Evolutionary conservation across 371 early-diverging fungal genomes (phyloP).

Genomic region (Rhizomucor pusillus): DNA sequence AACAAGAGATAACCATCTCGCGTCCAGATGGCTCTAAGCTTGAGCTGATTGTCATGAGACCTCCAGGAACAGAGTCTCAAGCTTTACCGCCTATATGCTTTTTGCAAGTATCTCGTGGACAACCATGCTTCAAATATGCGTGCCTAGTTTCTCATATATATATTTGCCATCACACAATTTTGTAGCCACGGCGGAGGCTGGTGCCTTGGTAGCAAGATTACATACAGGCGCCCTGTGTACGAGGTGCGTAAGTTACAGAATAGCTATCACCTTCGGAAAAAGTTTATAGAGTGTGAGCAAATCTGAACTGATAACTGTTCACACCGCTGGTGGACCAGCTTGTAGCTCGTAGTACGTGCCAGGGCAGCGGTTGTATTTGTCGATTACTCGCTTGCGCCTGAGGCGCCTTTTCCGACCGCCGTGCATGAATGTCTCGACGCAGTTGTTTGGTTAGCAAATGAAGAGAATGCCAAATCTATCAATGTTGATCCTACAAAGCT

Average conservation of each 20-base stretch:
- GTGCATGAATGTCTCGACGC: conserved; percentile 29
- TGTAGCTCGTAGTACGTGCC: conserved; percentile 18
- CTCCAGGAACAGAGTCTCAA: conserved; percentile 1
- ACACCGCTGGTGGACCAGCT: conserved; percentile 20
- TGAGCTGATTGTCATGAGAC: conserved; percentile 6
- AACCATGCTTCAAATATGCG: neutral
- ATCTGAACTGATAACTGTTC: too few relatives aligned
- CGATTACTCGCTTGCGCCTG: too few relatives aligned
- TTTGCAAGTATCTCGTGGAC: conserved; percentile 6
- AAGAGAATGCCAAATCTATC: conserved; percentile 11
- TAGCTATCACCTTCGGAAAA: too few relatives aligned
- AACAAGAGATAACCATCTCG: too few relatives aligned
- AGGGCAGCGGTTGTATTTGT: neutral
- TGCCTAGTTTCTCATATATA: neutral
- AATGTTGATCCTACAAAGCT: conserved; percentile 18
- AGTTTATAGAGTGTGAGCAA: too few relatives aligned
- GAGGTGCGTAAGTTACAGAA: conserved; percentile 7
- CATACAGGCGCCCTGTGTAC: neutral
- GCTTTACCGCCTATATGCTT: conserved; percentile 8
- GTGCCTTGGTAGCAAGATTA: conserved; percentile 15
- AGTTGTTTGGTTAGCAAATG: conserved; percentile 17
- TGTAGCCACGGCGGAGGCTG: conserved; percentile 22
- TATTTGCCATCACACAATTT: conserved; percentile 14
- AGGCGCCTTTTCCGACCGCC: conserved; percentile 19
- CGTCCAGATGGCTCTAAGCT: conserved; percentile 1